Base-by-base conservation (phyloP, 176 grass and related monocot genomes). In the Lolium perenne region DNA sequence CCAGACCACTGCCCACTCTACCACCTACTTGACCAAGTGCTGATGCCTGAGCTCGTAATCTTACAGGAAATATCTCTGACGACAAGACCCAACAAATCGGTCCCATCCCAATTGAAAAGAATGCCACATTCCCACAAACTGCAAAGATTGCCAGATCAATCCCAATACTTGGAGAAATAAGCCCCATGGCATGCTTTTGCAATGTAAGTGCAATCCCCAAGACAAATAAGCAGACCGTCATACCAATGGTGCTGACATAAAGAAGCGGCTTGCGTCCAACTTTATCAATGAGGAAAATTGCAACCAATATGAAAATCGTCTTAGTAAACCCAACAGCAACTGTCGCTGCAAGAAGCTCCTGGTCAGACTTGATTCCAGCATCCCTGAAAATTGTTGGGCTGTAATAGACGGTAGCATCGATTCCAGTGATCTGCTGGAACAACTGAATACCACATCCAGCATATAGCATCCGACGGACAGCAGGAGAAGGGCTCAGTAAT, bases 31-130 rank as follows among this genome's bases (percentile, higher is more conserved):
- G 91, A 75, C 95, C 95, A 71, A 97, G 89, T 80, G 93, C 95
- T 29, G 95, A 95, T 14, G 93, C 95, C 79, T 95, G 95, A 86
- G 95, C 95, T 89, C 95, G 70, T 72, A 97, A 83, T 74, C 91
- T 86, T 48, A 97, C 87, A 80, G 95, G 95, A 76, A 88, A 95
- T 82, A 95, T 95, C 87, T 95, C 95, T 25, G 95, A 93, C 54
- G 89, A 95, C 63, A 97, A 78, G n/a, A 97, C 95, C 93, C 95
- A 97, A 70, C 95, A 95, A 75, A 97, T 91, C 1, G 95, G 95
- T 53, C 95, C 95, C n/a, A 97, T 97, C 16, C 95, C 91, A 0
- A 97, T 89, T 29, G 95, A 97, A 65, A 97, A 97, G 82, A 95
- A 97, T 61, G 95, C 95, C 1, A 97, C 93, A 80, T 89, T 95